These are phyloP conservation scores for Penicillium lagena DNA, from an alignment of 495 filamentous ascomycete species.

Conservation along the genomic window DNA sequence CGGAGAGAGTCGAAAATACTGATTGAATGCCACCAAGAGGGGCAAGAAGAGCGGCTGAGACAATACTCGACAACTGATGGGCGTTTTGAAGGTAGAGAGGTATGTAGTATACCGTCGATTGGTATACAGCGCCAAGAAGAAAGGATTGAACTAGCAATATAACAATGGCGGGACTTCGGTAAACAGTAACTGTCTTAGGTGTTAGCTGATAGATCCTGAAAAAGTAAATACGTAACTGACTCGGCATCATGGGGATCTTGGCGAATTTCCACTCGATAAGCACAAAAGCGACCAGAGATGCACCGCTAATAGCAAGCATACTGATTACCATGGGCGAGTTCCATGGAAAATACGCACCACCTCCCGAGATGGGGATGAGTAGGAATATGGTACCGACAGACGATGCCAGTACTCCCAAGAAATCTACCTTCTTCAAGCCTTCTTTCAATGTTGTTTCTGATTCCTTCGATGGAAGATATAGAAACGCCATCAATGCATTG, in stretches of 20 bases:
- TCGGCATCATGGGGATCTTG: conserved; percentile 48
- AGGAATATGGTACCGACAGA: conserved; percentile 44
- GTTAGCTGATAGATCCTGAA: neutral
- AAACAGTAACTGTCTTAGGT: conserved; percentile 31
- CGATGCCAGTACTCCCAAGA: conserved; percentile 37
- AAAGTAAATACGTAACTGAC: conserved; percentile 7
- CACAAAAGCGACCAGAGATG: conserved; percentile 37
- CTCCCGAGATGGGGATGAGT: conserved; percentile 53
- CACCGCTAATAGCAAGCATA: conserved; percentile 44
- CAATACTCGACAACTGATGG: conserved; percentile 33
- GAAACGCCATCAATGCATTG: conserved; percentile 21
- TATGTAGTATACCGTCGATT: conserved; percentile 44
- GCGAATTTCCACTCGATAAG: conserved; percentile 49
- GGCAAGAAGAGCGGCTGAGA: conserved; percentile 35
- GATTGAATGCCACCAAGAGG: conserved; percentile 43
- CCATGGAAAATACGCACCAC: conserved; percentile 51
- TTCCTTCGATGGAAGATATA: conserved; percentile 24
- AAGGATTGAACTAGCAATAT: conserved; percentile 48
- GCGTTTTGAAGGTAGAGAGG: conserved; percentile 44
- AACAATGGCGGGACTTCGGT: conserved; percentile 36
- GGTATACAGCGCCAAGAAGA: conserved; percentile 49
- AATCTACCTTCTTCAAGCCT: conserved; percentile 48
- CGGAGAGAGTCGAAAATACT: conserved; percentile 38
- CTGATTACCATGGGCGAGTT: conserved; percentile 49
- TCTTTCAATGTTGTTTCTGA: conserved; percentile 16